Percentiles rank a stretch among this genome's conserved stretches.
These are phyloP conservation scores for Tolypocladium tropicale DNA, from an alignment of 2,329 filamentous ascomycete species.

Conservation along the genomic window DNA sequence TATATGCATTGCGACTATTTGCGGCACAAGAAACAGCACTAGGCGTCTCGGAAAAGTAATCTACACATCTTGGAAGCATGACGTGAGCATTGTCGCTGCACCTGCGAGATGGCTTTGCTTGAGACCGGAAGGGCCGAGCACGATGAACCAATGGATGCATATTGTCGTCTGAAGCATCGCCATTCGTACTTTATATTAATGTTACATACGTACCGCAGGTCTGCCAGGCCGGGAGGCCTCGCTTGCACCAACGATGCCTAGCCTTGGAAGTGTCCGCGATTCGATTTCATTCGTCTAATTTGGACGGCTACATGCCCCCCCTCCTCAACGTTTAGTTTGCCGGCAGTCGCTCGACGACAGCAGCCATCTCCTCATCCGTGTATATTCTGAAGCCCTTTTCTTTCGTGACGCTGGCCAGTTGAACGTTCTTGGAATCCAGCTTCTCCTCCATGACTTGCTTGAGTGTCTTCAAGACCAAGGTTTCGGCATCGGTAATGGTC, in stretches of 20 bases:
- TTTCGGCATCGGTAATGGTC: conserved; percentile 86
- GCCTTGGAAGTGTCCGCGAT: not conserved
- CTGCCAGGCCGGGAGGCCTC: not conserved
- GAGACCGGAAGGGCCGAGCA: not conserved
- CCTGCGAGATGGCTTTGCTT: not conserved
- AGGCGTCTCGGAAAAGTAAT: not conserved
- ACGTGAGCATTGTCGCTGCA: not conserved
- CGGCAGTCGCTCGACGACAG: conserved; percentile 74
- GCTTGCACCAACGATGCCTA: not conserved
- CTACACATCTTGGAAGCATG: not conserved
- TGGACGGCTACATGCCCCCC: not conserved
- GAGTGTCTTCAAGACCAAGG: conserved; percentile 88
- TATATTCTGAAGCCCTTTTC: conserved; percentile 99
- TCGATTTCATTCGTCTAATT: not conserved
- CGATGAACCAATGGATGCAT: not conserved
- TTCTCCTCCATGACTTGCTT: conserved; percentile 99
- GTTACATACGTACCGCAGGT: not conserved
- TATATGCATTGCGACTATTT: not conserved
- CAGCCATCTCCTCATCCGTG: conserved; percentile 92
- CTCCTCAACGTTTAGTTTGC: conserved; percentile 48
- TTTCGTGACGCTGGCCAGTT: conserved; percentile 94
- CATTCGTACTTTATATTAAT: not conserved
- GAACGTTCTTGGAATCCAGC: conserved; percentile 96
- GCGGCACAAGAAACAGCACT: not conserved
- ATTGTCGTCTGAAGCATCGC: not conserved